phyloP scores from a whole-genome alignment of 106 monocot genomes.

The Iris macrosiphon region DNA sequence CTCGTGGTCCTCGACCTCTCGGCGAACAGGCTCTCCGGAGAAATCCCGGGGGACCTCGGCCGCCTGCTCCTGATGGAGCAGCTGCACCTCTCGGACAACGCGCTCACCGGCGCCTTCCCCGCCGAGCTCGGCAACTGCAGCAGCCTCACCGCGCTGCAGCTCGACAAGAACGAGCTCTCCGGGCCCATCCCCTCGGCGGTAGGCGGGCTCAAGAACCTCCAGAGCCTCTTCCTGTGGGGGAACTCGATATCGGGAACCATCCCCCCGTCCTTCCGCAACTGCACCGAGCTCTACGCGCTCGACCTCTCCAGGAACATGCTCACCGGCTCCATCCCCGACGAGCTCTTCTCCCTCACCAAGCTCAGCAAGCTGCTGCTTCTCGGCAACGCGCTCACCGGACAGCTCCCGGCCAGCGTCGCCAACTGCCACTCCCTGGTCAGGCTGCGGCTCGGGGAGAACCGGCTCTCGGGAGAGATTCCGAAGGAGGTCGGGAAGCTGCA shows the following conservation, averaged over 20 bases:
- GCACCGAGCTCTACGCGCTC: constrained; percentile 66
- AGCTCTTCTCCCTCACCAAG: constrained; percentile 62
- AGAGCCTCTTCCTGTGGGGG: constrained; percentile 78
- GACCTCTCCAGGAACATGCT: constrained; percentile 80
- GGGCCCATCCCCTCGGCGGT: constrained; percentile 53
- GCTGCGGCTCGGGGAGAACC: constrained; percentile 71
- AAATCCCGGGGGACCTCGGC: constrained; percentile 64
- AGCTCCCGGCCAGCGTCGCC: constrained; percentile 35
- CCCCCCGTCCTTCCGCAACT: constrained; percentile 53
- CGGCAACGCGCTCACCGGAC: constrained; percentile 59
- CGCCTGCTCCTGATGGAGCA: constrained; percentile 52
- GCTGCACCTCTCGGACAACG: constrained; percentile 85
- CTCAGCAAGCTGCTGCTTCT: constrained; percentile 83
- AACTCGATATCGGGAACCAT: constrained; percentile 65
- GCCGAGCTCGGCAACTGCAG: constrained; percentile 57
- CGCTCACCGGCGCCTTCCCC: constrained; percentile 52
- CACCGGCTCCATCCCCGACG: constrained; percentile 55
- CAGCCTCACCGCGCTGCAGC: constrained; percentile 73
- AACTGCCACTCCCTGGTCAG: constrained; percentile 72
- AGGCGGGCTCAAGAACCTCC: constrained; percentile 48
- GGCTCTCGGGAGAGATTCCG: constrained; percentile 63
- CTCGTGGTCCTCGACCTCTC: constrained; percentile 84
- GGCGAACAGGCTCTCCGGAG: constrained; percentile 57
- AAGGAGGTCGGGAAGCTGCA: constrained; percentile 47
- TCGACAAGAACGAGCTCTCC: constrained; percentile 65